Conservation (phyloP, 495 filamentous ascomycete species). For the Talaromyces liani region DNA sequence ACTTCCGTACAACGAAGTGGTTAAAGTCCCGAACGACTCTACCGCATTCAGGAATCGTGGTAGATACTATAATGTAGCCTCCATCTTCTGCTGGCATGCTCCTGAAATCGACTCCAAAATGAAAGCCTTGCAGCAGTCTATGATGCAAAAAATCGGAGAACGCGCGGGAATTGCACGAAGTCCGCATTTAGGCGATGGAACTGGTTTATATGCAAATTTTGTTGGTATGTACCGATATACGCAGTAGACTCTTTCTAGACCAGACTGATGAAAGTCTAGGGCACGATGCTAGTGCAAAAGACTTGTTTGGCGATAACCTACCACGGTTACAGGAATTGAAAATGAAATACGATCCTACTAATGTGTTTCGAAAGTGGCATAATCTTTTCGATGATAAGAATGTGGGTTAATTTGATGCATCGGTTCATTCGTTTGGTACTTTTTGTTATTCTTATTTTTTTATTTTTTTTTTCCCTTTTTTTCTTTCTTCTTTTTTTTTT, state of each 20-base stretch:
- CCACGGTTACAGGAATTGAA: constrained; percentile 37
- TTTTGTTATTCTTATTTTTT: neutral
- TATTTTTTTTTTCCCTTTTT: neutral
- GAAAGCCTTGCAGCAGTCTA: constrained; percentile 9
- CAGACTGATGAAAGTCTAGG: constrained; percentile 31
- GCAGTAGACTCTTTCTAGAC: neutral
- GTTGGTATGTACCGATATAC: constrained; percentile 5
- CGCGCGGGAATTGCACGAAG: neutral
- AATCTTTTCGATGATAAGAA: neutral
- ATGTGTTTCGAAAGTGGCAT: constrained; percentile 41
- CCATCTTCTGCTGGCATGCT: constrained; percentile 26
- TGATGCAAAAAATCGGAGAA: constrained; percentile 1
- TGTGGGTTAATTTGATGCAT: neutral
- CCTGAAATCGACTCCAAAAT: constrained; percentile 18
- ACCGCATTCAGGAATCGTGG: constrained; percentile 27
- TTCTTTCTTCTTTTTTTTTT: no score
- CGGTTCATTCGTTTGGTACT: neutral
- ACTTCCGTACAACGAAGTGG: constrained; percentile 27
- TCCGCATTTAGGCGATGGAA: constrained; percentile 23
- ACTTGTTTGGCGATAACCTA: constrained; percentile 41
- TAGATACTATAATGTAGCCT: constrained; percentile 27
- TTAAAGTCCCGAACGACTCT: constrained; percentile 15
- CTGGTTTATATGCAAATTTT: constrained; percentile 24
- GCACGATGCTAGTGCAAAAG: constrained; percentile 18
- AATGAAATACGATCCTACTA: constrained; percentile 46